Conservation (phyloP, 306 rosid genomes). For the Lathyrus aphaca region DNA sequence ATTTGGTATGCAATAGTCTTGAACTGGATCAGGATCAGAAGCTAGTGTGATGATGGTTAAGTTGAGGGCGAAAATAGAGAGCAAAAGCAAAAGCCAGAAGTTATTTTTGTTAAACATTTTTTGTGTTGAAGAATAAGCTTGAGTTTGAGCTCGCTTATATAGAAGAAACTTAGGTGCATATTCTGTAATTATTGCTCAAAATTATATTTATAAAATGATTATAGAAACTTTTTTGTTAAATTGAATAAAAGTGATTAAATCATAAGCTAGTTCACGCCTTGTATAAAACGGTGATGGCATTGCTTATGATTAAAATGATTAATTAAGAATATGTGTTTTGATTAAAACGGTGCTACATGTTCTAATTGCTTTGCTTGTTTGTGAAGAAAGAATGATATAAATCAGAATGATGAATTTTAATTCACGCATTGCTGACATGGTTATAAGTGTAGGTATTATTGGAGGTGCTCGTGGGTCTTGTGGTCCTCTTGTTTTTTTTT, state of each 20-base stretch:
- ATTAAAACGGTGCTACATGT: constrained; percentile 9
- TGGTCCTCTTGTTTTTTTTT: too few relatives aligned
- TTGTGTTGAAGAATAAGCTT: constrained; percentile 20
- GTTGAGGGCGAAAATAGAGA: constrained; percentile 42
- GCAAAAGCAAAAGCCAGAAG: constrained; percentile 29
- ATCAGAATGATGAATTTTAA: constrained; percentile 46
- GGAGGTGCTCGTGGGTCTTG: not conserved
- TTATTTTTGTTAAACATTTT: constrained; percentile 52
- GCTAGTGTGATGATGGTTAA: constrained; percentile 44
- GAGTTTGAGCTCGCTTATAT: constrained; percentile 48
- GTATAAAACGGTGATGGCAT: constrained; percentile 44
- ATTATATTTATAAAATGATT: constrained; percentile 30
- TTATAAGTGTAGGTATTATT: constrained; percentile 29
- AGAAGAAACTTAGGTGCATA: constrained; percentile 49
- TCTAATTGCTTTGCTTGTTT: constrained; percentile 51
- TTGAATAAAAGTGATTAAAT: constrained; percentile 34
- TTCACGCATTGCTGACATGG: constrained; percentile 47
- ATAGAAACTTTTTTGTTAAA: not conserved
- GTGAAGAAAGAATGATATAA: constrained; percentile 52
- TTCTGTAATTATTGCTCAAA: constrained; percentile 35
- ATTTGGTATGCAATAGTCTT: constrained; percentile 87
- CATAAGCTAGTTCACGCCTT: constrained; percentile 43
- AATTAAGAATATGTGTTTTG: constrained; percentile 11
- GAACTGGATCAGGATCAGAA: constrained; percentile 92
- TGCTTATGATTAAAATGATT: constrained; percentile 42